Base-by-base conservation (phyloP, 192 early-diverging fungal genomes). In the Dissophora ornata region DNA sequence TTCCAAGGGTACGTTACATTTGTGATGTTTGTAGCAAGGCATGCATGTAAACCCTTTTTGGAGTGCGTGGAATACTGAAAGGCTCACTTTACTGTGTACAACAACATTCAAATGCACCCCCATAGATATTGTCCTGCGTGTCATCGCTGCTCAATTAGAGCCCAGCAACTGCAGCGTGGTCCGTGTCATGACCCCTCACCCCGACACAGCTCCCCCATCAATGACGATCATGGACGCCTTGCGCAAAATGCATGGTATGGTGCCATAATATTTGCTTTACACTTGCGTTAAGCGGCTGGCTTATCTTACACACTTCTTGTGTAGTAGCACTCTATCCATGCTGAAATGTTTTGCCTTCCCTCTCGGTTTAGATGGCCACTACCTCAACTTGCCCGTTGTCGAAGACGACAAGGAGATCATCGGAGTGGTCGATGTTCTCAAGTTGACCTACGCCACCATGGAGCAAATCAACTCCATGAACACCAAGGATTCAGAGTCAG, bases 181-280 rank as follows among this genome's bases (percentile, higher is more conserved):
- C 25, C 91, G 96, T 68, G 97, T 99, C 15, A 99, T 99, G 97
- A 95, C 94, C 9, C 94, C 94, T 54, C 90, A 95, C 57, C 94
- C 94, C 8, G 93, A 95, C 80, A 91, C 91, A 10, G 90, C 89
- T 25, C 62, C 86, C 34, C 82, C 91, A 30, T 67, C 83, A 58
- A 92, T 88, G 51, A 87, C 90, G 57, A 91, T 95, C 63, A 81
- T 94, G 54, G 93, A 94, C 52, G 94, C 92, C 19, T 83, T 95
- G 59, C 90, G 89, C 73, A 90, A 88, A 70, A 95, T 95, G 94
- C 87, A 95, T 77, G 86, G 86, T 86, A 45, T 45, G n/a, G 44
- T 45, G 44, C 9, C 15, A 45, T n/a, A 12, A 10, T 45, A n/a
- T 9, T 38, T 38, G 6, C 6, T 13, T 6, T 38, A 13, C 13